Evolutionary conservation across 495 filamentous ascomycete species (phyloP).

Genomic region (Xylaria castorea): DNA sequence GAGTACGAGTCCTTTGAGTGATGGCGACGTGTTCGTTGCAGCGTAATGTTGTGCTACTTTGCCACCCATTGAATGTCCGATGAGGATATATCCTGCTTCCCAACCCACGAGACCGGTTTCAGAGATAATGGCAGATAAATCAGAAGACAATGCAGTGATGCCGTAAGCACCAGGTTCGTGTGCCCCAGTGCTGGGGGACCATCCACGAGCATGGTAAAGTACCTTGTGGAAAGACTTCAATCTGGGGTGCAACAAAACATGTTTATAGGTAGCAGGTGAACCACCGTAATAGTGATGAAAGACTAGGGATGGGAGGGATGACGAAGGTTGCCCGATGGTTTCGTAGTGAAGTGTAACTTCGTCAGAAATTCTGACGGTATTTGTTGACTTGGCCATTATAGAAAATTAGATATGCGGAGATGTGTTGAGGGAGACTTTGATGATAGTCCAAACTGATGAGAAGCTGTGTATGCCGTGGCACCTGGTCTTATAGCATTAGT

Average conservation of each 20-base stretch:
- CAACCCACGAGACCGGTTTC: background rate
- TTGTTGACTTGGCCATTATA: background rate
- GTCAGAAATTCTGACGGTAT: background rate
- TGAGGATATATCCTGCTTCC: background rate
- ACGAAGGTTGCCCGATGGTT: background rate
- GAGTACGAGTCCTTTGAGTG: conserved; percentile 5
- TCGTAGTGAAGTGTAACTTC: conserved; percentile 6
- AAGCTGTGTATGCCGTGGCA: background rate
- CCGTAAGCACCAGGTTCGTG: conserved; percentile 9
- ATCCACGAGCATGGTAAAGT: conserved; percentile 17
- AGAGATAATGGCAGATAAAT: conserved; percentile 10
- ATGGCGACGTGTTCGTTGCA: background rate
- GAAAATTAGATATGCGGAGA: background rate
- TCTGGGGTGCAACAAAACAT: background rate
- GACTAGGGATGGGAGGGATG: conserved; percentile 7
- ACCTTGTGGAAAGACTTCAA: conserved; percentile 6
- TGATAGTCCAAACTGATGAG: too few relatives aligned
- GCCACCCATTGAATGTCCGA: conserved; percentile 18
- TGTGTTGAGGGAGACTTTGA: background rate
- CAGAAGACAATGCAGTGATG: conserved; percentile 11
- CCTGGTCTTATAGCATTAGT: background rate
- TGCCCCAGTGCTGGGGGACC: conserved; percentile 17
- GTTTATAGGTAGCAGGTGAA: conserved; percentile 5
- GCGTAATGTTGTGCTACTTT: conserved; percentile 19
- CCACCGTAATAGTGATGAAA: conserved; percentile 19